Conservation (phyloP, 805 yeast genomes). For the Saturnispora saitoi region DNA sequence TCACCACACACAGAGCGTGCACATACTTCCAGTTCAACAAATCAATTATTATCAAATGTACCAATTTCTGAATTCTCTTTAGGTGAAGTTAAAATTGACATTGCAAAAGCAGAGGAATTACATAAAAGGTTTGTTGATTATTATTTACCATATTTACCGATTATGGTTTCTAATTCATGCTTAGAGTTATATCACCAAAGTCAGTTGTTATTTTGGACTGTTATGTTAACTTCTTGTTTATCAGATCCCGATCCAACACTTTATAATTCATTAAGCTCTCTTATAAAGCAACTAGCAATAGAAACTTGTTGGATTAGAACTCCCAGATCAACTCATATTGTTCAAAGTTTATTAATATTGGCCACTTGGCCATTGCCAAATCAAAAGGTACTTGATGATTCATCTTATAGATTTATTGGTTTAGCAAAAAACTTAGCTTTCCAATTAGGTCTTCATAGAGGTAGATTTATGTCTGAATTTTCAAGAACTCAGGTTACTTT, state of each 20-base stretch:
- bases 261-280: conserved; percentile 64
- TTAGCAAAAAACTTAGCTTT: conserved; percentile 76
- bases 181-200: conserved; percentile 75
- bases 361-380: conserved; percentile 91
- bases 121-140: conserved; percentile 61
- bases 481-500: conserved; percentile 81
- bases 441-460: conserved; percentile 86
- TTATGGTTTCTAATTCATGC: conserved; percentile 61
- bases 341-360: conserved; percentile 79
- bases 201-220: conserved; percentile 83
- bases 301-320: conserved; percentile 91
- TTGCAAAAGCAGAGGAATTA: conserved; percentile 59
- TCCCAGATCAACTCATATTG: conserved; percentile 88
- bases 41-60: conserved; percentile 19
- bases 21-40: conserved; percentile 8
- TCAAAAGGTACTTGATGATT: conserved; percentile 84
- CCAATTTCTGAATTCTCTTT: conserved; percentile 55
- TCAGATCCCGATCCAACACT: conserved; percentile 83
- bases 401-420: conserved; percentile 82
- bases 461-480: conserved; percentile 84
- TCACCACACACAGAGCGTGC: conserved; percentile 12
- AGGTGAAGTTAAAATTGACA: conserved; percentile 65
- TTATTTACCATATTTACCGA: conserved; percentile 72
- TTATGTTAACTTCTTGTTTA: conserved; percentile 74
- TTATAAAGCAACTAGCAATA: conserved; percentile 79